Percentiles rank a stretch among this genome's conserved stretches.
Evolutionary conservation across 2,329 filamentous ascomycete genomes (phyloP).

Genomic region (Polytolypa hystricis): DNA sequence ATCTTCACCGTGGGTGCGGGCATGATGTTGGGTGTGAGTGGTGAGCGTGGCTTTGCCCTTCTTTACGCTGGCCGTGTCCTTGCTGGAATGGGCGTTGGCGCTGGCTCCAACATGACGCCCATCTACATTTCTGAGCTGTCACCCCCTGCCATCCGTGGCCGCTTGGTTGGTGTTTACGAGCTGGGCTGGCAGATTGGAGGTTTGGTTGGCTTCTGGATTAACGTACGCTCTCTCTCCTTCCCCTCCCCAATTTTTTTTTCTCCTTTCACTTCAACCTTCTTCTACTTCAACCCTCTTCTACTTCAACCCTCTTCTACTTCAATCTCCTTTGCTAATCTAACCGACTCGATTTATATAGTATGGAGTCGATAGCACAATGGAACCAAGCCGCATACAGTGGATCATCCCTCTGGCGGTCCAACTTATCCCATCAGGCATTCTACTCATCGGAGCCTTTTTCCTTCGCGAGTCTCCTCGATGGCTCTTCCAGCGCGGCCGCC

Average conservation of each 20-base stretch:
- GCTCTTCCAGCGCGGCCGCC: conserved; percentile 56
- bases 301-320: no score
- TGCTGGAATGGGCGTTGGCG: conserved; percentile 47
- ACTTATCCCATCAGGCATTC: conserved; percentile 30
- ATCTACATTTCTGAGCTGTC: conserved; percentile 51
- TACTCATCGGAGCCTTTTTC: conserved; percentile 47
- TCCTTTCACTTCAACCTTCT: no score
- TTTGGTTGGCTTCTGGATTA: conserved; percentile 42
- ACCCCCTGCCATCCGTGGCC: conserved; percentile 47
- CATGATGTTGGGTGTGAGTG: conserved; percentile 58
- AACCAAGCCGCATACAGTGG: conserved; percentile 28
- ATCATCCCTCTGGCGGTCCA: conserved; percentile 33
- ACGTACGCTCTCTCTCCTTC: conserved; percentile 18
- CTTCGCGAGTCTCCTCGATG: conserved; percentile 57
- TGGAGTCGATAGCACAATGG: conserved; percentile 37
- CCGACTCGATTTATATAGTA: conserved; percentile 29
- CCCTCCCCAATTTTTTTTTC: not conserved
- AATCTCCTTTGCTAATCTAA: no score
- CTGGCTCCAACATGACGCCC: conserved; percentile 45
- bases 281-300: no score
- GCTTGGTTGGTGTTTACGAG: conserved; percentile 49
- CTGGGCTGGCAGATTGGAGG: conserved; percentile 45
- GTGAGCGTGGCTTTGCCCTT: conserved; percentile 50
- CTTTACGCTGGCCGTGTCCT: conserved; percentile 48
- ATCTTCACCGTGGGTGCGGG: conserved; percentile 62